Evolutionary conservation across 1,139 yeast genomes (phyloP).

Genomic region (Suhomyces chickasaworum): DNA sequence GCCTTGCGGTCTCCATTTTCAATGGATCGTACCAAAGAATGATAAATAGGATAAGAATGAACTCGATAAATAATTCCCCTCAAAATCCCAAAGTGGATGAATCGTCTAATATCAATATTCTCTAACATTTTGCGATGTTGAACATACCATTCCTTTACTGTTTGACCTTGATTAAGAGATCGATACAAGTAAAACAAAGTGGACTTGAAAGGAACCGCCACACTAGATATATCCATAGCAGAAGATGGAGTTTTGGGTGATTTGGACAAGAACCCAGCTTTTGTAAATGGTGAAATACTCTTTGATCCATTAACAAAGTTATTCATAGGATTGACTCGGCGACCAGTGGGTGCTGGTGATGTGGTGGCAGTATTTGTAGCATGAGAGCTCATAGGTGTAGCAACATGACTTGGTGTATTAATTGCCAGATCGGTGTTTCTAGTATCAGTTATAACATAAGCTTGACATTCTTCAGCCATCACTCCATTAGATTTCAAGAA

Average conservation of each 20-base stretch:
- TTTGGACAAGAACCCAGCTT: slow-evolving; percentile 12
- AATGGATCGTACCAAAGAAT: slow-evolving; percentile 37
- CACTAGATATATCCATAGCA: slow-evolving; percentile 4
- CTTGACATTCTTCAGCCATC: slow-evolving; percentile 84
- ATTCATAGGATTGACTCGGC: slow-evolving; percentile 12
- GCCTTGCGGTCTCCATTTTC: slow-evolving; percentile 34
- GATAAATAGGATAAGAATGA: slow-evolving; percentile 68
- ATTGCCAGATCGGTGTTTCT: slow-evolving; percentile 9
- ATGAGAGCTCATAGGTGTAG: slow-evolving; percentile 10
- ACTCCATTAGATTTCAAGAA: slow-evolving; percentile 60
- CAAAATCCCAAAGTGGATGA: slow-evolving; percentile 82
- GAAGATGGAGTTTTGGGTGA: slow-evolving; percentile 16
- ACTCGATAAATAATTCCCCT: slow-evolving; percentile 83
- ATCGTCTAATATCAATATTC: slow-evolving; percentile 78
- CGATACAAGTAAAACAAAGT: slow-evolving; percentile 74
- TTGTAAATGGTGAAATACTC: slow-evolving; percentile 17
- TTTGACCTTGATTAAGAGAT: slow-evolving; percentile 75
- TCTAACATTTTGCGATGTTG: slow-evolving; percentile 58
- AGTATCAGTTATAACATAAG: slow-evolving; percentile 56
- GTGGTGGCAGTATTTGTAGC: slow-evolving; percentile 6
- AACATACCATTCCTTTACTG: slow-evolving; percentile 78
- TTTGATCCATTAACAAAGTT: slow-evolving; percentile 10
- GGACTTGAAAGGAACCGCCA: slow-evolving; percentile 62
- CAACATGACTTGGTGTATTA: slow-evolving; percentile 10
- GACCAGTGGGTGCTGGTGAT: slow-evolving; percentile 9